phyloP scores from a whole-genome alignment of 345 rosid genomes.

The Pistacia integerrima region DNA sequence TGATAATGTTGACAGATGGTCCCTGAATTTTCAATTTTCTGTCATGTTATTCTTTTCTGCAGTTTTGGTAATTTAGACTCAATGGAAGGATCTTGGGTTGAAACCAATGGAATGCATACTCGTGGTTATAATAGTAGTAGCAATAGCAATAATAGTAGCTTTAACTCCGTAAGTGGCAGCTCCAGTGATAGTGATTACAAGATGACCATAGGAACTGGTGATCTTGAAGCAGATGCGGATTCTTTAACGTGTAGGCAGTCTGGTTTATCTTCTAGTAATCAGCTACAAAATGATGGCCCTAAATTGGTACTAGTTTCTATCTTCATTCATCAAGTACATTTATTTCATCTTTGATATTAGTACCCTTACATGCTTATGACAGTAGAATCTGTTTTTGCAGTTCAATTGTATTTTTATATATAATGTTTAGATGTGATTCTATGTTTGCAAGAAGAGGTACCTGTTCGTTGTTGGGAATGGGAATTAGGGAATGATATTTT shows the following conservation, averaged over 20 bases:
- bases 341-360: background rate
- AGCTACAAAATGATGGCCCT: slow-evolving; percentile 61
- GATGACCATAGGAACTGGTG: slow-evolving; percentile 69
- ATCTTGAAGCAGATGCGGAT: slow-evolving; percentile 99
- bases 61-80: slow-evolving; percentile 74
- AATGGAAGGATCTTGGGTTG: slow-evolving; percentile 63
- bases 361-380: background rate
- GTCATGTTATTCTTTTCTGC: slow-evolving; percentile 31
- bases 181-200: slow-evolving; percentile 86
- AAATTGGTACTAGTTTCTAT: slow-evolving; percentile 61
- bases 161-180: slow-evolving; percentile 85
- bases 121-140: slow-evolving; percentile 86
- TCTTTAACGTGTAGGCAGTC: slow-evolving; percentile 91
- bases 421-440: background rate
- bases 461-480: background rate
- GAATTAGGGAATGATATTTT: background rate
- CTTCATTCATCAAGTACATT: background rate
- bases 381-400: background rate
- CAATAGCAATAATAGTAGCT: slow-evolving; percentile 92
- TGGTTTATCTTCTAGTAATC: slow-evolving; percentile 76
- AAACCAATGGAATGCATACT: slow-evolving; percentile 55
- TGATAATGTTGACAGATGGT: slow-evolving; percentile 3
- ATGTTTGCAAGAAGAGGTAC: background rate
- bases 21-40: slow-evolving; percentile 18
- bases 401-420: too few species aligned